Conservation (phyloP, 345 rosid genomes). For the Passiflora organensis region DNA sequence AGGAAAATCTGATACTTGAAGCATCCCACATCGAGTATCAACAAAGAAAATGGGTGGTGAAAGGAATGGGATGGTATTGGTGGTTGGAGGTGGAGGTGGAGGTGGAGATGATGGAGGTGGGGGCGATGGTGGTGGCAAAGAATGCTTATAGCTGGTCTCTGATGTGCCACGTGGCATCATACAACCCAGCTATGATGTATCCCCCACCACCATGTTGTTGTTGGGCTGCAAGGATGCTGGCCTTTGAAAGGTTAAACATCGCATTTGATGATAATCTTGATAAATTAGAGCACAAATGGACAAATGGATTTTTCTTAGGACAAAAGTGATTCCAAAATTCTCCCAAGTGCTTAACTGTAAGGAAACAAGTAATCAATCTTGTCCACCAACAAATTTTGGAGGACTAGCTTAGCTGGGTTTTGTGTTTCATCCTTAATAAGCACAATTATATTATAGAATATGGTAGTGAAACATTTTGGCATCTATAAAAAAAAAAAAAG, state of each 20-base stretch:
- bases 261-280: slow-evolving; percentile 23
- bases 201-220: slow-evolving; percentile 11
- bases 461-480: too few relatives aligned
- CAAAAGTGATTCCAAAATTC: slow-evolving; percentile 26
- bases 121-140: not conserved
- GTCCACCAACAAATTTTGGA: too few relatives aligned
- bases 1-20: slow-evolving; percentile 22
- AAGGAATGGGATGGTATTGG: too few relatives aligned
- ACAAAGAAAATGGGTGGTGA: slow-evolving; percentile 29
- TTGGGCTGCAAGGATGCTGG: slow-evolving; percentile 22
- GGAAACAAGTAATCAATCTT: not conserved
- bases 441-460: too few relatives aligned
- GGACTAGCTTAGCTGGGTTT: too few relatives aligned
- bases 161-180: slow-evolving; percentile 25
- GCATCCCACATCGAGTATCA: slow-evolving; percentile 27
- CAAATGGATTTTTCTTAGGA: not conserved
- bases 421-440: too few relatives aligned
- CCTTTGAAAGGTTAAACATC: slow-evolving; percentile 19
- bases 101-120: too few relatives aligned
- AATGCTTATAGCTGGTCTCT: slow-evolving; percentile 12
- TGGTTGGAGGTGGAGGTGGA: slow-evolving; percentile 20
- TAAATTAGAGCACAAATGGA: too few relatives aligned
- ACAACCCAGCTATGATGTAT: slow-evolving; percentile 14
- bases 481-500: too few relatives aligned
- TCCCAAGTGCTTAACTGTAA: slow-evolving; percentile 12